Evolutionary conservation across 805 yeast genomes (phyloP), one percentile per base, ranked within the genome.

Genomic region (Suhomyces pyralidae): DNA sequence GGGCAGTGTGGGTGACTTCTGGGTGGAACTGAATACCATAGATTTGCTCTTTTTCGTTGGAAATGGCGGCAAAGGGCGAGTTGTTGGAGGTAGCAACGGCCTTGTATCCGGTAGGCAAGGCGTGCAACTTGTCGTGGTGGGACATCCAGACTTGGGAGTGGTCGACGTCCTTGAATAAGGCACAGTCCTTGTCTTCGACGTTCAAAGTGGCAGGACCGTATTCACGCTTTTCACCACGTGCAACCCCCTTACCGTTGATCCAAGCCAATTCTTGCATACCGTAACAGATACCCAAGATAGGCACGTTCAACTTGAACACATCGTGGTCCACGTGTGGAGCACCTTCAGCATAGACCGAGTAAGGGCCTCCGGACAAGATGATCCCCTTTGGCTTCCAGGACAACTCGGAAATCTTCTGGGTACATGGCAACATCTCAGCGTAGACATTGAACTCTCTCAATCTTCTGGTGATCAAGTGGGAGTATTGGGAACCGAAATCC

Each of bases 201-300:
- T 84, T 80, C 69, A 94, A 80, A 54, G 88, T 84, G 55, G 99
- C 97, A 48, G 97, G 97, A 56, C 99, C 99, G 68, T 93, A 94
- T 77, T 94, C 99, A 75, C 98, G 86, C 81, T 93, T 92, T 65
- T 90, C 97, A 73, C 97, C 96, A 72, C 97, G 86, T 54, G 90
- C 89, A 55, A 94, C 99, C 60, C 88, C 88, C 71, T 89, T 88
- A 73, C 96, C 96, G 73, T 90, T 90, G 65, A 91, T 86, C 98
- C 98, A 93, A 51, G 99, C 99, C 61, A 94, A 78, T 77, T 94
- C 99, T 80, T 94, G 99, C 93, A 94, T 88, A 74, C 99, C 99
- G 76, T 94, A 94, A 78, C 99, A 94, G 71, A 94, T 94, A 67
- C 99, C 99, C 61, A 94, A 79, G 65, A 94, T 88, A 58, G 99